Base-by-base conservation (phyloP, 1,139 yeast species). In the Kazachstania sp. region DNA sequence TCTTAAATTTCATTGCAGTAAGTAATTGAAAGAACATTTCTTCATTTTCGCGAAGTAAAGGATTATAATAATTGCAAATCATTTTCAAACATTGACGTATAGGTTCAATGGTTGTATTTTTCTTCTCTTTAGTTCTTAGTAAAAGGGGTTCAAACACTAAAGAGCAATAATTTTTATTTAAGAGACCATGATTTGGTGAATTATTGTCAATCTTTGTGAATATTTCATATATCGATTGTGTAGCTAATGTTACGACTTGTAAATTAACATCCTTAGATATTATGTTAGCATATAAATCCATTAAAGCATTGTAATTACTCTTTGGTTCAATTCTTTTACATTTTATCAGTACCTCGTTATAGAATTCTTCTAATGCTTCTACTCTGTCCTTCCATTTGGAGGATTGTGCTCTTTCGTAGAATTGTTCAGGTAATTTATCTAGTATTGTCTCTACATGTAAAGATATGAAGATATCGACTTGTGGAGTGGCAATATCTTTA, bases 341-440 rank as follows among this genome's bases (percentile, higher is more conserved):
- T 43, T 54, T 57, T 1, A 69, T 67, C 41, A 87, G 70, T 11
- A 72, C 68, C 5, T 72, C 72, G 29, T 71, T 57, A 49, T 57
- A 68, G 2, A 83, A 76, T 54, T 82, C 88, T 46, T 87, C 95
- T 51, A 94, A 71, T 0, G 77, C 88, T 54, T 86, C 97, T 49
- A 86, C 88, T 54, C 98, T 75, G 48, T 88, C 97, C 61, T 90
- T 88, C 98, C 98, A 92, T 57, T 83, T 81, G 0, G 81, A 54
- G 0, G 90, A 81, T 1, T 73, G 63, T 30, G 87, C 67, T 53
- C 80, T 71, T 2, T 72, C 59, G 19, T 74, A 63, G 49, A 88
- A 75, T 56, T 81, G 48, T 18, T 44, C 46, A 0, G 97, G 96
- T 1, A 90, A 58, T 53, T 80, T 80, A 28, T 76, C 66, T 41